Evolutionary conservation across 2,329 filamentous ascomycete genomes (phyloP).

Genomic region (Alternaria panax): DNA sequence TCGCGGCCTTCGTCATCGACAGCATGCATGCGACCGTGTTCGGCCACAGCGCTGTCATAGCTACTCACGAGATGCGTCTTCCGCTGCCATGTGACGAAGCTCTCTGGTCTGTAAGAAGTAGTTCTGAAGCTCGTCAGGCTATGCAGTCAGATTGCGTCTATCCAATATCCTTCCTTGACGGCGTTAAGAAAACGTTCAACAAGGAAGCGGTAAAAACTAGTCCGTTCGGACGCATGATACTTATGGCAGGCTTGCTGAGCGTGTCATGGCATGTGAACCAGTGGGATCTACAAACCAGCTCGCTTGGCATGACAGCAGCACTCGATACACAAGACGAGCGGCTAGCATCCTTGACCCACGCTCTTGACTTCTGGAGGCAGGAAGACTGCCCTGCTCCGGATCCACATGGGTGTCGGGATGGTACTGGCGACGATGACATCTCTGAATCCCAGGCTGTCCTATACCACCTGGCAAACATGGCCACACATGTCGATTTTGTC

Average conservation of each 20-base stretch:
- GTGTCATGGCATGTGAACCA: constrained; percentile 99
- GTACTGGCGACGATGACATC: constrained; percentile 69
- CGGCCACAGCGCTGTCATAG: constrained; percentile 95
- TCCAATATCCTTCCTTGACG: constrained; percentile 86
- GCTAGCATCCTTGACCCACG: constrained; percentile 82
- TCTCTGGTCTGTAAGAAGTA: constrained; percentile 88
- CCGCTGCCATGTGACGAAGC: constrained; percentile 92
- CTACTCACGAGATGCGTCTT: constrained; percentile 91
- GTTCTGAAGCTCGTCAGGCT: constrained; percentile 82
- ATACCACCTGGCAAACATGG: constrained; percentile 95
- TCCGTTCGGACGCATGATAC: constrained; percentile 87
- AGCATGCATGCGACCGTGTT: constrained; percentile 98
- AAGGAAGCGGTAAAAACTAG: constrained; percentile 88
- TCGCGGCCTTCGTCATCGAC: constrained; percentile 93
- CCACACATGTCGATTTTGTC: constrained; percentile 96
- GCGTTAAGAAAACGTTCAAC: constrained; percentile 86
- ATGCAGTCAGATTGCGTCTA: constrained; percentile 85
- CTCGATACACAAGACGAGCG: constrained; percentile 90
- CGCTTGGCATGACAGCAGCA: constrained; percentile 79
- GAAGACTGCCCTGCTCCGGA: constrained; percentile 51
- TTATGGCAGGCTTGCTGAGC: constrained; percentile 93
- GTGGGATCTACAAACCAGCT: constrained; percentile 88
- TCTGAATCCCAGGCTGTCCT: constrained; percentile 89
- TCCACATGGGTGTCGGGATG: constrained; percentile 42
- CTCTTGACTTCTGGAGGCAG: constrained; percentile 91